phyloP scores from a whole-genome alignment of 208 protist genomes.

The Histomonas meleagridis region DNA sequence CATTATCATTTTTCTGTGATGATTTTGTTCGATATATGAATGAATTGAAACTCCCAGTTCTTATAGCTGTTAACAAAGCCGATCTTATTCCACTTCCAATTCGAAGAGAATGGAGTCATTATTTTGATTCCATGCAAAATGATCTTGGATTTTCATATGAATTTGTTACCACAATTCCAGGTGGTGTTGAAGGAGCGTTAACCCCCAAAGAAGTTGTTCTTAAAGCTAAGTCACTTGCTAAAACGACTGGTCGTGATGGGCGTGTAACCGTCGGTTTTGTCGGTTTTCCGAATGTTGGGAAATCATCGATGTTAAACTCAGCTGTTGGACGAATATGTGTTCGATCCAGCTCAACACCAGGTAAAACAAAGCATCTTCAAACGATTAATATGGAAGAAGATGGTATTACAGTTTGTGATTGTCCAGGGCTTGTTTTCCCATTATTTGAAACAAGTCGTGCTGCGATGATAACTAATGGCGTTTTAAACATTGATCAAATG shows the following conservation, averaged over 20 bases:
- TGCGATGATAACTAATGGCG: slow-evolving; percentile 21
- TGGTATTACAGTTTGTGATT: slow-evolving; percentile 37
- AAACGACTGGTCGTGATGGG: neutral
- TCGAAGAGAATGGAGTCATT: neutral
- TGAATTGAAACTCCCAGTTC: neutral
- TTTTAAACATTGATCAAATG: slow-evolving; percentile 16
- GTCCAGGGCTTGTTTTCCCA: slow-evolving; percentile 33
- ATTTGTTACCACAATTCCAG: neutral
- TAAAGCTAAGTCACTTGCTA: neutral
- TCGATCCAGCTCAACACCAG: slow-evolving; percentile 10
- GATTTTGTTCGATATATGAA: slow-evolving; percentile 31
- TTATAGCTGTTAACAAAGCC: neutral
- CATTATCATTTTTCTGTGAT: neutral
- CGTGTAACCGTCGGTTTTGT: neutral
- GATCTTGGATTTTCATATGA: neutral
- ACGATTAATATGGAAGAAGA: slow-evolving; percentile 36
- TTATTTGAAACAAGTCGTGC: neutral
- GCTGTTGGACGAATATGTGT: neutral
- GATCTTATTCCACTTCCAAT: neutral
- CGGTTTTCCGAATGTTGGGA: slow-evolving; percentile 37
- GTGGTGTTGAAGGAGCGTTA: neutral
- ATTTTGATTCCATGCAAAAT: neutral
- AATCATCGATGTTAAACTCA: slow-evolving; percentile 20
- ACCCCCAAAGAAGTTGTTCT: slow-evolving; percentile 13
- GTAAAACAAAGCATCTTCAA: slow-evolving; percentile 37